A percentile compares a stretch with the other conserved stretches of the same genome.
Evolutionary conservation across 257 asterid species (phyloP).

Genomic region (Salvia rosmarinus): DNA sequence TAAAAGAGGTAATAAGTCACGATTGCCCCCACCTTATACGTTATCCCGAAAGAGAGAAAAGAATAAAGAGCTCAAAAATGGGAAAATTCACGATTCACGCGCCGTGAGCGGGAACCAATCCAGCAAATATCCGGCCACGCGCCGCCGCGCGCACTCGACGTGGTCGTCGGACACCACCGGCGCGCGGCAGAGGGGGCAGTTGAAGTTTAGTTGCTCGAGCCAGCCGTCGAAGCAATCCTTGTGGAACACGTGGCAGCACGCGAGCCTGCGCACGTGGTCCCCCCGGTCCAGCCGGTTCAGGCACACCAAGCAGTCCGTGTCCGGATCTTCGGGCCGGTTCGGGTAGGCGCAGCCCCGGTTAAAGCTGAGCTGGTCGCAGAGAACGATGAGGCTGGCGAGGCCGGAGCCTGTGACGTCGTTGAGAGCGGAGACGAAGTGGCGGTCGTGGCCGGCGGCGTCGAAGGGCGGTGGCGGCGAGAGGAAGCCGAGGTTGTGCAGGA

Average conservation of each 20-base stretch:
- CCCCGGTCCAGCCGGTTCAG: conserved; percentile 60
- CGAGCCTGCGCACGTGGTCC: conserved; percentile 62
- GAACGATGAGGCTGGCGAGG: conserved; percentile 52
- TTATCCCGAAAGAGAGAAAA: background rate
- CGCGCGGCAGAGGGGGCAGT: conserved; percentile 72
- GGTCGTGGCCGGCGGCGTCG: conserved; percentile 24
- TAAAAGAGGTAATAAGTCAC: conserved; percentile 5
- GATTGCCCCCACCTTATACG: conserved; percentile 11
- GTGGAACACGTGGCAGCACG: conserved; percentile 82
- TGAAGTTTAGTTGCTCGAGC: conserved; percentile 77
- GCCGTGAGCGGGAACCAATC: conserved; percentile 42
- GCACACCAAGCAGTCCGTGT: conserved; percentile 68
- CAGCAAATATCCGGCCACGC: conserved; percentile 42
- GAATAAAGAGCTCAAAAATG: no score
- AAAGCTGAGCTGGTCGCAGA: conserved; percentile 67
- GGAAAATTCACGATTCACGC: background rate
- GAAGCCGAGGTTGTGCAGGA: conserved; percentile 46
- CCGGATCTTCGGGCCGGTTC: conserved; percentile 32
- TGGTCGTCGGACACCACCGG: conserved; percentile 39
- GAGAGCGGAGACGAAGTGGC: conserved; percentile 30
- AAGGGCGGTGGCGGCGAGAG: conserved; percentile 17
- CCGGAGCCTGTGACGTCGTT: conserved; percentile 64
- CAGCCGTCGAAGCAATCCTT: conserved; percentile 79
- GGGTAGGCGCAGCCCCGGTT: conserved; percentile 53
- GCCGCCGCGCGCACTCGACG: conserved; percentile 26